Base-by-base conservation (phyloP, 352 stramenopile species). In the Globisporangium orthogonon region DNA sequence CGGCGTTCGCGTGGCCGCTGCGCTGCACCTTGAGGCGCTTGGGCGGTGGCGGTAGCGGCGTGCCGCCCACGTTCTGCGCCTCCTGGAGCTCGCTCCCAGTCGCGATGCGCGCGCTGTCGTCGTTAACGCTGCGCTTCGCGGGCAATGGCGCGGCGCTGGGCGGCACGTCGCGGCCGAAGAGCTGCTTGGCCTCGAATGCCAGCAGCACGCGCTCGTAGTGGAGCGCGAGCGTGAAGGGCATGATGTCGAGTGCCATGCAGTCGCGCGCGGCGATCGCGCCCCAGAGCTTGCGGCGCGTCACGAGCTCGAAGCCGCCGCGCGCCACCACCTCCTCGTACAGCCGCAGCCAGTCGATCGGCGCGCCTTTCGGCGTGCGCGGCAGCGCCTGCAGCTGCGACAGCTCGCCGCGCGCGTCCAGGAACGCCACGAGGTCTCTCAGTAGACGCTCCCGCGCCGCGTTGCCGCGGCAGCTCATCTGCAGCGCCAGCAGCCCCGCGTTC, bases 261-360 rank as follows among this genome's bases (percentile, higher is more conserved):
- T 71, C 70, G 10, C 66, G 60, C 1, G 71, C 70, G 7, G 83
- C 56, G 55, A 83, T 74, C 41, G 81, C 69, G 4, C 63, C 2
- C 83, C 83, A 93, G 30, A 79, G 69, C 43, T 70, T 71, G 37
- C 71, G 64, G 52, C 84, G 69, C 2, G 73, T 83, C 18, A 86
- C 75, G 44, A 71, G 28, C 17, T 62, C 50, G 56, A 74, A 89
- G 51, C 83, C 83, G 52, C 83, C 80, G 31, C 73, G 74, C 54
- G 69, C 66, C 49, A 85, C 83, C 39, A 93, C 80, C 54, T 91
- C 83, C 56, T 93, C 83, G 66, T 93, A 93, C 53, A 93, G 65
- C 44, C 81, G 71, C 23, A 93, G 65, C 74, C 82, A 89, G 67
- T 91, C 80, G 61, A 93, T 84, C 1, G 67, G 18, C 33, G 62